Conservation (phyloP, 2,329 filamentous ascomycete species). For the Biscogniauxia marginata region DNA sequence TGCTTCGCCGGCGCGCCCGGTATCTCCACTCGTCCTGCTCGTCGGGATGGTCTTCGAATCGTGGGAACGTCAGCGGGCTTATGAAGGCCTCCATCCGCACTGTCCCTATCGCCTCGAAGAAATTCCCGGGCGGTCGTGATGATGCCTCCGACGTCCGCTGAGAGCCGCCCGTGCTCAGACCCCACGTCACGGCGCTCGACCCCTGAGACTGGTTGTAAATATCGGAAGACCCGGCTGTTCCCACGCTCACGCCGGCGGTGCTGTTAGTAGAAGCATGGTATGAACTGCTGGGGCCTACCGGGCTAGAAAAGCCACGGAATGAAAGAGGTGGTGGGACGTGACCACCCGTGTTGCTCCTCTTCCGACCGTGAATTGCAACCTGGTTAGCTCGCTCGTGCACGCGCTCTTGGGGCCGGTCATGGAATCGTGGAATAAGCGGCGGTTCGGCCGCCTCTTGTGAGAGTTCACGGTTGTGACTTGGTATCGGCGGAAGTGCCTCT, state of each 20-base stretch:
- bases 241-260: slow-evolving; percentile 55
- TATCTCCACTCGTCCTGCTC: slow-evolving; percentile 51
- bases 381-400: slow-evolving; percentile 44
- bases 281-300: slow-evolving; percentile 39
- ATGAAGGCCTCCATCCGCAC: slow-evolving; percentile 98
- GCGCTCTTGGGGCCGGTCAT: slow-evolving; percentile 50
- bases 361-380: slow-evolving; percentile 65
- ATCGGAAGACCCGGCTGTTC: slow-evolving; percentile 61
- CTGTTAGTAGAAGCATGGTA: slow-evolving; percentile 53
- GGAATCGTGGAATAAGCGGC: slow-evolving; percentile 69
- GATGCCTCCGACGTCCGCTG: slow-evolving; percentile 57
- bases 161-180: slow-evolving; percentile 43
- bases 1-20: slow-evolving; percentile 51
- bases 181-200: slow-evolving; percentile 44
- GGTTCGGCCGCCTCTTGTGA: slow-evolving; percentile 66
- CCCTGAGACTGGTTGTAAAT: slow-evolving; percentile 53
- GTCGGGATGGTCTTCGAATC: slow-evolving; percentile 46
- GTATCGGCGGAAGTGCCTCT: slow-evolving; percentile 30
- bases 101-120: slow-evolving; percentile 87
- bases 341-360: slow-evolving; percentile 85
- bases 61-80: slow-evolving; percentile 54
- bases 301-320: slow-evolving; percentile 75
- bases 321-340: slow-evolving; percentile 67
- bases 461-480: slow-evolving; percentile 45
- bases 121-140: slow-evolving; percentile 52